Evolutionary conservation across 73 alveolate species (phyloP), one percentile per base, ranked within the genome.

Genomic region (Diophrys appendiculata): DNA sequence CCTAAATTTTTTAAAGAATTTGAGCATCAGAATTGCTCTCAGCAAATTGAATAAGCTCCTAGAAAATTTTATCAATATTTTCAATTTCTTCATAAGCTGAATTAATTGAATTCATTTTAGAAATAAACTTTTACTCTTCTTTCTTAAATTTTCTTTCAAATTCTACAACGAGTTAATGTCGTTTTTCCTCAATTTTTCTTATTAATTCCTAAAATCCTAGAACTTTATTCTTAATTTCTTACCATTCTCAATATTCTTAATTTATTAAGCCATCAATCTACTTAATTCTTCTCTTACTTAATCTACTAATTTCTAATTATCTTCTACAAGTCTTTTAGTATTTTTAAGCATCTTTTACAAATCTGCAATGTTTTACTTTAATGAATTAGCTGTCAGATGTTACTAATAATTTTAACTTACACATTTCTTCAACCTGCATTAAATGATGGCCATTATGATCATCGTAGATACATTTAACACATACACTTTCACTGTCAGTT

Each of bases 361-460:
- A 53, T 92, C 98, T 52, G 76, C 88, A 75, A 92, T 88, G 55
- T 89, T 92, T 72, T 92, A 81, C 83, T 80, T 84, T 32, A 92
- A 74, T 23, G 94, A 86, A 55, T 77, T 83, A 14, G 93, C 89
- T n/a, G n/a, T n/a, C n/a, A n/a, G n/a, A n/a, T n/a, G n/a, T n/a
- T n/a, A n/a, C n/a, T 78, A 68, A 11, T 60, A 22, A n/a, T n/a
- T n/a, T n/a, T n/a, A n/a, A n/a, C n/a, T n/a, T n/a, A n/a, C n/a
- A 32, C 91, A 92, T 92, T 53, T 92, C 98, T 33, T 92, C 96
- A 11, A 89, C 77, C 65, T 85, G 89, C 92, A 87, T 89, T 28
- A 92, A 72, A 54, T 80, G 78, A 78, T 92, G 98, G 8, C 98
- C 98, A 89, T 92, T 92, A 76, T 92, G 98, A 43, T 87, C 94